Evolutionary conservation across 1,284 basidiomycete genomes (phyloP), one percentile per base, ranked within the genome.

Genomic region (Psilocybe mexicana): DNA sequence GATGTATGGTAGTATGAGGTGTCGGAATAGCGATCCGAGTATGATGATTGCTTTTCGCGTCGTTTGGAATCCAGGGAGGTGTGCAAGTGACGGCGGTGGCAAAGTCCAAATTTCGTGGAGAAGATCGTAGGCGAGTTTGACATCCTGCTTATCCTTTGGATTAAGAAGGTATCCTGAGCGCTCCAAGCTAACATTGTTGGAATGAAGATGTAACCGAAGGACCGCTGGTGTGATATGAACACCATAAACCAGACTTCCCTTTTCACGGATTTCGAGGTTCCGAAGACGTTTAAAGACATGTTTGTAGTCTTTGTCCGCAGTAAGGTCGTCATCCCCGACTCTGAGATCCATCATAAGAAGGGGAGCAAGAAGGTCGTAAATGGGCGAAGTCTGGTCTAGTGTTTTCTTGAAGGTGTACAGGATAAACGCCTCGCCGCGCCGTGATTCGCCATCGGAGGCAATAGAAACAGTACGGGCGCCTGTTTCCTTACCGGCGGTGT

Each of bases 301-400:
- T 33, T 33, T 33, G 8, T 33, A 33, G 8, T 33, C 30, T 33
- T 33, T 33, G 30, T 33, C 30, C 8, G 30, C 30, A 0, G 72
- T 75, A 0, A 76, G 11, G 52, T 75, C 72, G 54, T 75, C 70
- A 10, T 70, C 65, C 6, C 75, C 72, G n/a, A 72, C 69, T 10
- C 61, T 49, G 0, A 70, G 57, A 58, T 77, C 65, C 38, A 76
- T 52, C 33, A 74, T 61, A 12, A 2, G 38, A 0, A 76, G 61
- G 2, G 54, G 49, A 7, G 45, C 10, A 6, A 75, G 60, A 2
- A 67, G 54, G 12, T 26, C 7, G 45, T 63, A 68, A 33, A 70
- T 66, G 11, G 54, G 58, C 10, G 65, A 69, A 7, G 25, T 23
- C 23, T 55, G 18, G 2, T 42, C 10, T 4, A 69, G 54, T 47